phyloP scores from a whole-genome alignment of 1,284 basidiomycete genomes.

The Trichosporon ovoides region DNA sequence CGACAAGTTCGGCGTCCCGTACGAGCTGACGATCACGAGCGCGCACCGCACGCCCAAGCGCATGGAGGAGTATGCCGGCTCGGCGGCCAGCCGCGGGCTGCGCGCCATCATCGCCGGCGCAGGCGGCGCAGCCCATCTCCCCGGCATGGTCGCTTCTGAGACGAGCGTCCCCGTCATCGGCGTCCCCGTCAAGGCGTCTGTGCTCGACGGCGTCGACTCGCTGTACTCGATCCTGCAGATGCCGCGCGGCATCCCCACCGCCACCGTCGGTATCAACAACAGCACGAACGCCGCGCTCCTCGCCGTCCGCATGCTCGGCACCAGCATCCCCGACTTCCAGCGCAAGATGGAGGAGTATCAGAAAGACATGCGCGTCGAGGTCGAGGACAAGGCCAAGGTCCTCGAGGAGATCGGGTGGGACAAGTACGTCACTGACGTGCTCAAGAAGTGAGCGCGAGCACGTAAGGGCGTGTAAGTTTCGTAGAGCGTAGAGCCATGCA shows the following conservation, averaged over 20 bases:
- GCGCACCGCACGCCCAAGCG: constrained; percentile 92
- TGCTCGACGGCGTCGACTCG: constrained; percentile 91
- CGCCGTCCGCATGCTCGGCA: constrained; percentile 79
- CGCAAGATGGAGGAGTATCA: constrained; percentile 72
- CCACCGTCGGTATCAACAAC: constrained; percentile 96
- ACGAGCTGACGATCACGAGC: constrained; percentile 92
- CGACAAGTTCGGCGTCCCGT: constrained; percentile 74
- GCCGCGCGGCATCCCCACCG: constrained; percentile 97
- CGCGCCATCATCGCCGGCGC: constrained; percentile 87
- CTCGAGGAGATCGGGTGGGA: constrained; percentile 82
- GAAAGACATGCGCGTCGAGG: constrained; percentile 70
- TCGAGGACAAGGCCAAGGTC: constrained; percentile 73
- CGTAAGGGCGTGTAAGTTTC: too few species aligned
- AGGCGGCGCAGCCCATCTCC: constrained; percentile 93
- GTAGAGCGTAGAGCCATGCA: too few species aligned
- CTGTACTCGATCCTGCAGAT: constrained; percentile 98
- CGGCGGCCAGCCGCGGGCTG: constrained; percentile 68
- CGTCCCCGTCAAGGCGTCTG: constrained; percentile 92
- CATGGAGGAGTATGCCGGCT: constrained; percentile 74
- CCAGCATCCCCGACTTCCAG: constrained; percentile 64
- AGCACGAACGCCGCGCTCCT: constrained; percentile 88
- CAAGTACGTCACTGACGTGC: constrained; percentile 55
- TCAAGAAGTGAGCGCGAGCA: constrained; percentile 48
- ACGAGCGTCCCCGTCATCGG: constrained; percentile 90
- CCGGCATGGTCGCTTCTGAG: constrained; percentile 96